Evolutionary conservation across 2,329 filamentous ascomycete species (phyloP).

Genomic region (Cordyceps cicadae): DNA sequence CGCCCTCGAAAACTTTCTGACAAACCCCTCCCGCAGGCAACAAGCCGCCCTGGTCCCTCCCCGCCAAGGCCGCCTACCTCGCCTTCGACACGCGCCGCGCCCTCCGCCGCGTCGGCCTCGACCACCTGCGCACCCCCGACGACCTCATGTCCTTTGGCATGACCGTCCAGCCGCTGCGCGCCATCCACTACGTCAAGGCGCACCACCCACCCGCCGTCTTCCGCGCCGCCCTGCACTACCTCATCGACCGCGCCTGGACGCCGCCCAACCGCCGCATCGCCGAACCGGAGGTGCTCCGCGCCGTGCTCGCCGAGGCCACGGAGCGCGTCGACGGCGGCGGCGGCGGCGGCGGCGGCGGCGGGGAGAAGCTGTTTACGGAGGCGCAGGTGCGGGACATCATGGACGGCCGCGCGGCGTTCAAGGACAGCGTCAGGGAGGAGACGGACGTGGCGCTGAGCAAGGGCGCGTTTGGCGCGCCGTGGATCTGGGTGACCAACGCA

Average conservation of each 20-base stretch:
- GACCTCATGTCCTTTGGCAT: constrained; percentile 35
- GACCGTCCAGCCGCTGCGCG: constrained; percentile 53
- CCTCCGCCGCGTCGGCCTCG: constrained; percentile 28
- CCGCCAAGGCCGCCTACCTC: constrained; percentile 57
- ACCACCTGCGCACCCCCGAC: constrained; percentile 28
- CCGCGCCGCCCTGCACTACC: constrained; percentile 42
- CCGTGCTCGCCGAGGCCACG: constrained; percentile 26
- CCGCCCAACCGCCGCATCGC: constrained; percentile 50
- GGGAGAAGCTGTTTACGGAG: constrained; percentile 37
- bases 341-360: constrained; percentile 15
- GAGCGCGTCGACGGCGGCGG: constrained; percentile 17
- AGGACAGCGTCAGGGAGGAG: constrained; percentile 39
- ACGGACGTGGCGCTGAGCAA: constrained; percentile 54
- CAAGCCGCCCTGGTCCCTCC: constrained; percentile 63
- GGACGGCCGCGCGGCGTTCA: constrained; percentile 39
- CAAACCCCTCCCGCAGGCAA: constrained; percentile 44
- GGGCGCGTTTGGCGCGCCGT: constrained; percentile 71
- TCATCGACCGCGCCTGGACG: constrained; percentile 57
- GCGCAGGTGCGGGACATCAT: constrained; percentile 50
- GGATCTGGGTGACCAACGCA: constrained; percentile 58
- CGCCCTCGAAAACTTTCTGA: no score
- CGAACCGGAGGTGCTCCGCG: constrained; percentile 44
- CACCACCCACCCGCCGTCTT: constrained; percentile 41
- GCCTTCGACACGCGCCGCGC: constrained; percentile 32
- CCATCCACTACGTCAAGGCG: constrained; percentile 58